phyloP scores from a whole-genome alignment of 495 filamentous ascomycete genomes.

The Penicillium waksmanii region DNA sequence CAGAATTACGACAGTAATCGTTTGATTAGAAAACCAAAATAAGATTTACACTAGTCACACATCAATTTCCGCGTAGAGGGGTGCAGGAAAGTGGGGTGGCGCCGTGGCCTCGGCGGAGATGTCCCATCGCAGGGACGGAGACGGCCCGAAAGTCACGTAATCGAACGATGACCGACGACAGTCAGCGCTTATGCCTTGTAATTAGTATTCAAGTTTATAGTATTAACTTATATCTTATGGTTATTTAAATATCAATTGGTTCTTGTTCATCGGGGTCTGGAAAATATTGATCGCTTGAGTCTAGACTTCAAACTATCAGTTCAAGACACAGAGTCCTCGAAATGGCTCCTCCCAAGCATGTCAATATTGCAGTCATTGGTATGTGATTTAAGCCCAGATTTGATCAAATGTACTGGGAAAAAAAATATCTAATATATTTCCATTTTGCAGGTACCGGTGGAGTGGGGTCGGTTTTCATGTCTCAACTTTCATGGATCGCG shows the following conservation, averaged over 20 bases:
- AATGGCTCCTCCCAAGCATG: background rate
- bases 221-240: too few species aligned
- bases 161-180: background rate
- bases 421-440: too few species aligned
- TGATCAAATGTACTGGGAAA: too few species aligned
- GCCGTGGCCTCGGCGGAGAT: too few species aligned
- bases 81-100: too few species aligned
- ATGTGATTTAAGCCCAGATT: background rate
- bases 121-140: too few species aligned
- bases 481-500: conserved; percentile 6
- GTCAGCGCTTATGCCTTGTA: too few species aligned
- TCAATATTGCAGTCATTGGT: conserved; percentile 7
- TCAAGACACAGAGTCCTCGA: background rate
- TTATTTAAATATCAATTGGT: background rate
- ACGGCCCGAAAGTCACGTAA: background rate
- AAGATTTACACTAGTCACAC: too few species aligned
- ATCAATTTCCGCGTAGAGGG: too few species aligned
- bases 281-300: too few species aligned
- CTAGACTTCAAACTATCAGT: background rate
- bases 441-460: conserved; percentile 7
- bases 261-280: too few species aligned
- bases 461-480: conserved; percentile 3
- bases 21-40: background rate
- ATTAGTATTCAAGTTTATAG: too few species aligned
- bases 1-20: background rate